phyloP scores from a whole-genome alignment of 805 yeast genomes.

The Tetrapisispora phaffii region DNA sequence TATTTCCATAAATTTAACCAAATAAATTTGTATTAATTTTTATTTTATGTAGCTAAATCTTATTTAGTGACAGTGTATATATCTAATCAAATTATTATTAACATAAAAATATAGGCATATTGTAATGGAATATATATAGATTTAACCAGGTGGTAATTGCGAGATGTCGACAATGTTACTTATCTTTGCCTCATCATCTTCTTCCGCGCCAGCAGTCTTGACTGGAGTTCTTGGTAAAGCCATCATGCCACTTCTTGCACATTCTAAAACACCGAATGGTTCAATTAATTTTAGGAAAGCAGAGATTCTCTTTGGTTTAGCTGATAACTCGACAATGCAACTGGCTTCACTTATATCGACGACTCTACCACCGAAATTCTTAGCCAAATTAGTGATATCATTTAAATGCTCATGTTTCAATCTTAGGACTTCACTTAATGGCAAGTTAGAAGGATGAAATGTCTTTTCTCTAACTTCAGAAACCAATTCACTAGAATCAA shows the following conservation, averaged over 20 bases:
- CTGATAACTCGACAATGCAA: constrained; percentile 87
- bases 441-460: constrained; percentile 82
- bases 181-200: constrained; percentile 42
- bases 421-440: constrained; percentile 86
- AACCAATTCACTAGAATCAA: constrained; percentile 23
- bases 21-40: not conserved
- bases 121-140: not conserved
- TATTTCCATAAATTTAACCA: not conserved
- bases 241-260: constrained; percentile 98
- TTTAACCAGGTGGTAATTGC: constrained; percentile 89
- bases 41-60: not conserved
- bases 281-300: constrained; percentile 81
- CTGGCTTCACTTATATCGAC: constrained; percentile 89
- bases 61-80: not conserved
- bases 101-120: not conserved
- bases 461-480: constrained; percentile 31
- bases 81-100: not conserved
- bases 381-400: constrained; percentile 69
- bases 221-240: constrained; percentile 94
- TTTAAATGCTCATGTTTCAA: constrained; percentile 84
- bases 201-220: constrained; percentile 43
- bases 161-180: constrained; percentile 74
- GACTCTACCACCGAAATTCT: constrained; percentile 85
- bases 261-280: constrained; percentile 93
- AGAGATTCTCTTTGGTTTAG: constrained; percentile 83